Percentiles rank a stretch among this genome's conserved stretches.
Evolutionary conservation across 1,139 yeast genomes (phyloP).

Genomic region (Blastobotrys buckinghamii): DNA sequence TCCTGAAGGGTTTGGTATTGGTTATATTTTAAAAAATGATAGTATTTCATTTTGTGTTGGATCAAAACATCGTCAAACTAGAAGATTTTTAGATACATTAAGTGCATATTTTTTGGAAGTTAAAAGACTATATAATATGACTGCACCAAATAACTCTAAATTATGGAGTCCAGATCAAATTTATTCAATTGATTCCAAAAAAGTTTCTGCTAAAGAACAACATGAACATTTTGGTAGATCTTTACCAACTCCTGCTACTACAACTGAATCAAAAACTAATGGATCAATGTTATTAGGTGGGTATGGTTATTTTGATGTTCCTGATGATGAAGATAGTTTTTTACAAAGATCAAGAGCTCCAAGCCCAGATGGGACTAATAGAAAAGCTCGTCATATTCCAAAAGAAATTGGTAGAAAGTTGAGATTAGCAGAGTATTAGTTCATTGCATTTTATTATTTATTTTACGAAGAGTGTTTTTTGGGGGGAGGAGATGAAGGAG

Average conservation of each 20-base stretch:
- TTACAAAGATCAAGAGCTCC: conserved; percentile 53
- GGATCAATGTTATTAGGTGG: conserved; percentile 63
- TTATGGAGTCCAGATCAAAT: conserved; percentile 10
- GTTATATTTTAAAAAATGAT: conserved; percentile 81
- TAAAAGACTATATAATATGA: conserved; percentile 39
- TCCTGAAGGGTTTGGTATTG: conserved; percentile 87
- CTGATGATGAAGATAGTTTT: conserved; percentile 48
- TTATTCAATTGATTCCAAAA: background rate
- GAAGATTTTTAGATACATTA: conserved; percentile 70
- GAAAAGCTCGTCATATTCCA: conserved; percentile 30
- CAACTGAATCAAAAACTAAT: background rate
- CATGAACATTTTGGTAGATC: conserved; percentile 21
- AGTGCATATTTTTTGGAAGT: conserved; percentile 64
- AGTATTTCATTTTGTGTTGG: conserved; percentile 82
- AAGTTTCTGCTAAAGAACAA: background rate
- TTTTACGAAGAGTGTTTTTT: too few species aligned
- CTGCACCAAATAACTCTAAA: conserved; percentile 9
- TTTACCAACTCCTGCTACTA: conserved; percentile 15
- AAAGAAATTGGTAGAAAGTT: conserved; percentile 65
- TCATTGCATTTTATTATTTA: too few species aligned
- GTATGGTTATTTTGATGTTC: conserved; percentile 71
- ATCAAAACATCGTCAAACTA: conserved; percentile 86
- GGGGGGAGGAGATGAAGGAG: too few species aligned
- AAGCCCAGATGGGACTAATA: conserved; percentile 48
- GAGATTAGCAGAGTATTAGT: conserved; percentile 62